Evolutionary conservation across 192 early-diverging fungal species (phyloP), one percentile per base, ranked within the genome.

Genomic region (Podochytrium sp.): DNA sequence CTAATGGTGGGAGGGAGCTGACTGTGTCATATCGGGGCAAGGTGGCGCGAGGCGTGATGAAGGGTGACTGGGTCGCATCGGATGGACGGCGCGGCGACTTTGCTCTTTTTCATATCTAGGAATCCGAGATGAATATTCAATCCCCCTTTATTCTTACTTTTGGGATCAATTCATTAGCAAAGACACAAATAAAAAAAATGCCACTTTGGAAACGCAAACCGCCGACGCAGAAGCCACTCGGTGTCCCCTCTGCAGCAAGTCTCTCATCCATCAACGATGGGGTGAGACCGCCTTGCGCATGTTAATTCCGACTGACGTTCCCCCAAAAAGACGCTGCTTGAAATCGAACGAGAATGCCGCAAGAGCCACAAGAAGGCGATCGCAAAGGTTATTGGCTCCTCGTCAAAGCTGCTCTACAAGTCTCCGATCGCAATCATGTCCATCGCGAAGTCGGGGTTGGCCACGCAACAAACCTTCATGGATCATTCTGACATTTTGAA

Each of bases 321-420:
- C 43, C 20, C 7, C 7, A 7, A 47, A 7, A 47, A 47, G 52
- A 55, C 52, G 29, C 66, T 71, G 12, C 69, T 71, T 33, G 3
- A 3, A 16, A n/a, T 71, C 14, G 69, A 71, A 47, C 69, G 32
- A 32, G 69, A 20, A 10, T 20, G 37, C 6, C 53, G 69, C 32
- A 71, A 57, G 30, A 43, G 16, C n/a, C 52, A 56, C 37, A 71
- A 71, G 34, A 56, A 59, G 41, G 53, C 69, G 6, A 39, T 59
- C 29, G 69, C 69, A 6, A 51, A 55, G n/a, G 56, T 56, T 10
- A 40, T 59, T 23, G 69, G 69, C 3, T 27, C 69, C 16, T 29
- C 69, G n/a, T 43, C 69, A n/a, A 71, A 71, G 35, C n/a, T 71
- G 1, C 10, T 60, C 18, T 71, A 51, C 37, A 71, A 71, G 35